Evolutionary conservation across 306 rosid genomes (phyloP).

Genomic region (Astragalus membranaceus): DNA sequence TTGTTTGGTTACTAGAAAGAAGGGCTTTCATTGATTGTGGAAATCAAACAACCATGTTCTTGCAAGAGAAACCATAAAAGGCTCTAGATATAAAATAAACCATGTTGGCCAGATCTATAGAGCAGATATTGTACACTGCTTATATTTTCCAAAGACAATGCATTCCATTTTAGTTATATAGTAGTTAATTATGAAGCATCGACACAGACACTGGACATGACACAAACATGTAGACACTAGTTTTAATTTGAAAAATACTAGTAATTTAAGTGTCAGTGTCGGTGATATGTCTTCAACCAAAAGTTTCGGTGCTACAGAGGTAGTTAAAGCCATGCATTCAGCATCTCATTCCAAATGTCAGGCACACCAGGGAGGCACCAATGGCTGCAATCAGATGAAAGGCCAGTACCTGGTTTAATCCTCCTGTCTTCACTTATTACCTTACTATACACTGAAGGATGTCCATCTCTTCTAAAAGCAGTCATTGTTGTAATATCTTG

Average conservation of each 20-base stretch:
- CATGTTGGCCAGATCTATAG: neutral
- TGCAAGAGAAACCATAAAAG: conserved; percentile 11
- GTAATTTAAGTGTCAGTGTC: no score
- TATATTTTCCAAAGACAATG: conserved; percentile 12
- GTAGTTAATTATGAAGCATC: no score
- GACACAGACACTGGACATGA: no score
- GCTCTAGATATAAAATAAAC: conserved; percentile 20
- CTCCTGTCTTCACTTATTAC: conserved; percentile 50
- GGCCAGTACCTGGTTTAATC: conserved; percentile 39
- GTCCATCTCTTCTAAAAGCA: conserved; percentile 81
- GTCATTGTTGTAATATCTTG: conserved; percentile 83
- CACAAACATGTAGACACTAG: no score
- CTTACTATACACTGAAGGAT: conserved; percentile 76
- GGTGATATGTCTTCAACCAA: no score
- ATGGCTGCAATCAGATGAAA: conserved; percentile 95
- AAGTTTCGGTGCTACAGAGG: no score
- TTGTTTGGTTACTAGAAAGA: neutral
- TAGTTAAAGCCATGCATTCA: conserved; percentile 55
- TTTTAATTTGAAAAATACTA: no score
- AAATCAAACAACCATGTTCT: conserved; percentile 23
- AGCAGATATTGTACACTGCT: conserved; percentile 27
- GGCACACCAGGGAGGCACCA: conserved; percentile 99
- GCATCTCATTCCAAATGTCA: conserved; percentile 89
- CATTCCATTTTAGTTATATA: neutral
- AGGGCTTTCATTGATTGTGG: neutral